Percentiles rank a stretch among this genome's conserved stretches.
phyloP scores from a whole-genome alignment of 2,329 filamentous ascomycete genomes.

The Neofusicoccum umdonicola region DNA sequence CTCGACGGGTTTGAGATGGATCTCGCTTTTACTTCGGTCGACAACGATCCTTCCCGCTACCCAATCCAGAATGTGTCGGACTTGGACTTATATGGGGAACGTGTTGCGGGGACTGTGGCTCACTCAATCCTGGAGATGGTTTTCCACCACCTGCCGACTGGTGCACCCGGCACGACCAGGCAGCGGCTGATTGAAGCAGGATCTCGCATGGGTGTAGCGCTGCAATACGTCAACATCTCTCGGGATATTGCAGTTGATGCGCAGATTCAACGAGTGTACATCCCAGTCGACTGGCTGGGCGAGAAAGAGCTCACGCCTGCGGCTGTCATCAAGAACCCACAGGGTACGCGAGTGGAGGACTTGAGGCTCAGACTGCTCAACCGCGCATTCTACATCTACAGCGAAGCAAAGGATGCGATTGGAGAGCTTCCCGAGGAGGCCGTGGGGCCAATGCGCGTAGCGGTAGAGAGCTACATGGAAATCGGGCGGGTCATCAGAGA shows the following conservation, averaged over 20 bases:
- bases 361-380: constrained; percentile 57
- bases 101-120: constrained; percentile 71
- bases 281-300: constrained; percentile 64
- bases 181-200: constrained; percentile 55
- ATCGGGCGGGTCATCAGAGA: constrained; percentile 63
- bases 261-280: constrained; percentile 63
- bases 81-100: constrained; percentile 62
- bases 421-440: constrained; percentile 60
- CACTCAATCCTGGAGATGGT: constrained; percentile 66
- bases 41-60: constrained; percentile 31
- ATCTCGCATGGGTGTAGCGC: constrained; percentile 65
- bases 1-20: constrained; percentile 69
- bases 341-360: constrained; percentile 46
- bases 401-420: constrained; percentile 55
- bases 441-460: constrained; percentile 63
- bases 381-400: constrained; percentile 61
- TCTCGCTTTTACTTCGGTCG: constrained; percentile 49
- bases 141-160: constrained; percentile 50
- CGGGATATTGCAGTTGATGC: constrained; percentile 71
- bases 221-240: constrained; percentile 77
- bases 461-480: constrained; percentile 74
- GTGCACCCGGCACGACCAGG: constrained; percentile 27
- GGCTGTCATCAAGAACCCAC: constrained; percentile 54
- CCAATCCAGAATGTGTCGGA: constrained; percentile 61
- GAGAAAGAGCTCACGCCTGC: constrained; percentile 55